Evolutionary conservation across 2,329 filamentous ascomycete species (phyloP), one percentile per base, ranked within the genome.

Genomic region (Trichoderma brevicompactum): DNA sequence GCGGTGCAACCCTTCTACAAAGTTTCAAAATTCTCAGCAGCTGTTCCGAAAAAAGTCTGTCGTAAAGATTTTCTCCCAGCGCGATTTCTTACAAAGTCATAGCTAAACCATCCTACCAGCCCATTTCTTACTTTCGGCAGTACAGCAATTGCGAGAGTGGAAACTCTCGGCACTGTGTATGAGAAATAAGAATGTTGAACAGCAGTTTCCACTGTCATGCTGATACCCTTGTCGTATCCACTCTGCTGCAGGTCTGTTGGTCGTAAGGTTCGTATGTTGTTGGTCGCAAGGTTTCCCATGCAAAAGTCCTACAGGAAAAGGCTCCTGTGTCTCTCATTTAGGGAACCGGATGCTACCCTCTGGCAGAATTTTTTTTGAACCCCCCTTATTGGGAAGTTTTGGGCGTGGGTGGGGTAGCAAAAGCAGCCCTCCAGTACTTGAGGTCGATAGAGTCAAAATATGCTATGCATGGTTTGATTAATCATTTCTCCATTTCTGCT

Each of bases 231-330:
- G 56, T 49, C 34, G 13, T 19, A 60, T 49, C 56, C 56, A 60
- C 56, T 7, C 8, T n/a, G 2, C 40, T 49, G 56, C 56, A 60
- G 49, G 56, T 40, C 7, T 28, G 44, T 60, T 60, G 56, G 56
- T 38, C 15, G 43, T 40, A 49, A 48, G 23, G 56, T 34, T n/a
- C n/a, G n/a, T 5, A 28, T 28, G 23, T 28, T 28, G 23, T 28
- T 28, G 23, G 23, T 28, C 23, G 23, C 23, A 28, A 28, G 23
- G 23, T 28, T 38, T 49, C 7, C 49, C 43, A 49, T 19, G 34
- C 56, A 49, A 60, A 60, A 49, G 56, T 60, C 2, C 56, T 60
- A n/a, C 56, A 49, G 10, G 12, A 23, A 38, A 59, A 48, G 38
- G 34, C 17, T 56, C 28, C 2, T 36, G 49, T 36, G 32, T 52